Evolutionary conservation across 2,329 filamentous ascomycete species (phyloP).

Genomic region (Colletotrichum destructivum): DNA sequence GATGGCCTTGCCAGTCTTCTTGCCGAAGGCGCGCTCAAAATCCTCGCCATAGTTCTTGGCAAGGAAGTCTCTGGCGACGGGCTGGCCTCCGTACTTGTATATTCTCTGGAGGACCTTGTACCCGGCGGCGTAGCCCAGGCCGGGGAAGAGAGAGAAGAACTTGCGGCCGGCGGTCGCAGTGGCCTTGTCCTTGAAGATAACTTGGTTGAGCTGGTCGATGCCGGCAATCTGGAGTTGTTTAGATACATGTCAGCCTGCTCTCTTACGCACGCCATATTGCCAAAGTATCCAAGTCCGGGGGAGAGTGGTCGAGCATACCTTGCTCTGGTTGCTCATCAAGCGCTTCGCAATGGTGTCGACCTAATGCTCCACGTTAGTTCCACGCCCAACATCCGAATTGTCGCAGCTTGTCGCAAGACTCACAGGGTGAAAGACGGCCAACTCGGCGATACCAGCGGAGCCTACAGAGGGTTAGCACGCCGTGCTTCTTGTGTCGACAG

Average conservation of each 20-base stretch:
- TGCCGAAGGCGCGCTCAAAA: conserved; percentile 93
- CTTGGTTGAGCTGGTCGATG: conserved; percentile 80
- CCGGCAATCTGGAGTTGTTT: conserved; percentile 26
- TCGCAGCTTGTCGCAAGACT: conserved; percentile 44
- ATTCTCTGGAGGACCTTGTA: conserved; percentile 98
- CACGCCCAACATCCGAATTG: not conserved
- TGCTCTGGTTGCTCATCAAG: conserved; percentile 95
- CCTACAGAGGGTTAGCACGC: conserved; percentile 66
- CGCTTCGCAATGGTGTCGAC: conserved; percentile 99
- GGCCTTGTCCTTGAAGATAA: conserved; percentile 95
- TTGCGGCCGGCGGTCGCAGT: conserved; percentile 78
- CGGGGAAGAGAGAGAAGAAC: conserved; percentile 96
- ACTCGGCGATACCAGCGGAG: conserved; percentile 91
- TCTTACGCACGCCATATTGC: not conserved
- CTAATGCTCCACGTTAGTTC: conserved; percentile 58
- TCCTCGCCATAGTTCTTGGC: conserved; percentile 82
- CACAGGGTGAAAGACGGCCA: conserved; percentile 94
- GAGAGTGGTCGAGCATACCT: conserved; percentile 59
- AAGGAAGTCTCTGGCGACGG: conserved; percentile 92
- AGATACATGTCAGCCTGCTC: conserved; percentile 19
- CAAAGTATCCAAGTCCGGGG: not conserved
- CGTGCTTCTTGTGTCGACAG: not conserved
- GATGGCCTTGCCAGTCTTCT: conserved; percentile 97
- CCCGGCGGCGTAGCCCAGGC: conserved; percentile 95
- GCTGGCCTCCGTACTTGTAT: conserved; percentile 99